phyloP scores from a whole-genome alignment of 2,329 filamentous ascomycete genomes.

The Cercospora zeina region DNA sequence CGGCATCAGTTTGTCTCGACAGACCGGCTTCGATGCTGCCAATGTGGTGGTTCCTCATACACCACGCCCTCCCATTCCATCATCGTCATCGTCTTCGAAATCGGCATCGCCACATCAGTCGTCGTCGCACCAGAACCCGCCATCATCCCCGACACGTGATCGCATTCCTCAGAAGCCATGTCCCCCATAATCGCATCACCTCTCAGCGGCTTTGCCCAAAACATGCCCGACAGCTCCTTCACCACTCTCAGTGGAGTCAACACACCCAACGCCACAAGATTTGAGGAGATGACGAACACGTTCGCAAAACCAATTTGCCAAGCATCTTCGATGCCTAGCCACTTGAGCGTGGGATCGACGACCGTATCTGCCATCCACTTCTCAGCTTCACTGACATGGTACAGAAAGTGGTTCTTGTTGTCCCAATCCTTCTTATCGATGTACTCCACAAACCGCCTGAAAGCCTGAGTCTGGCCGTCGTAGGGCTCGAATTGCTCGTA shows the following conservation, averaged over 20 bases:
- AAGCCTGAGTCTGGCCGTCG: slow-evolving; percentile 14
- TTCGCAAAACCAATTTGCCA: slow-evolving; percentile 5
- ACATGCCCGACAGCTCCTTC: slow-evolving; percentile 11
- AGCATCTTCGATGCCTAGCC: slow-evolving; percentile 15
- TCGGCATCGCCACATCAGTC: background rate
- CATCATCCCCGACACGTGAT: background rate
- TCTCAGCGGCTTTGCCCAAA: slow-evolving; percentile 20
- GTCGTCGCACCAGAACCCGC: too few species aligned
- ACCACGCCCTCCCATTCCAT: too few species aligned
- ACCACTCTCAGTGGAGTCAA: slow-evolving; percentile 2
- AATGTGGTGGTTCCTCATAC: too few species aligned
- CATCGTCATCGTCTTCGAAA: too few species aligned
- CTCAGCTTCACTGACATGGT: slow-evolving; percentile 20
- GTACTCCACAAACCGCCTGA: slow-evolving; percentile 22
- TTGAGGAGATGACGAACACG: slow-evolving; percentile 13
- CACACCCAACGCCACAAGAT: slow-evolving; percentile 5
- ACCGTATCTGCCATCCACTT: slow-evolving; percentile 23
- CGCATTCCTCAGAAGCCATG: background rate
- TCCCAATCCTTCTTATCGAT: slow-evolving; percentile 23
- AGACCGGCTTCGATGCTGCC: too few species aligned
- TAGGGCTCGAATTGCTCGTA: slow-evolving; percentile 28
- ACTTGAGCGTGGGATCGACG: slow-evolving; percentile 10
- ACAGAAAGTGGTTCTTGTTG: slow-evolving; percentile 13
- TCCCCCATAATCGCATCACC: slow-evolving; percentile 26
- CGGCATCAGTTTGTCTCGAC: too few species aligned